Conservation (phyloP, 2,329 filamentous ascomycete genomes). For the Nakataea oryzae region DNA sequence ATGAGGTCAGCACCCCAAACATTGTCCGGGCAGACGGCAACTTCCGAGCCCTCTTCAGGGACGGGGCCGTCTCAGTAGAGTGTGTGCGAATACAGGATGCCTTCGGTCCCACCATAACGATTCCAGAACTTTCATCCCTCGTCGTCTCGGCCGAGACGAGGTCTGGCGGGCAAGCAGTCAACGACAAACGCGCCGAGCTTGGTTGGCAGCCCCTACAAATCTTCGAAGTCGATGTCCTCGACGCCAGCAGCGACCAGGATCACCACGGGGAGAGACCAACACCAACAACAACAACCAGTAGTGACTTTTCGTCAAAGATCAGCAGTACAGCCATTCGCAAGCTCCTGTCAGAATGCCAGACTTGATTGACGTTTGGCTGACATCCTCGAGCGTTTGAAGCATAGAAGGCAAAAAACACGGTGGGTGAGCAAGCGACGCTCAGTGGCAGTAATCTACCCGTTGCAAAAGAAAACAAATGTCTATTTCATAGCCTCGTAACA, state of each 20-base stretch:
- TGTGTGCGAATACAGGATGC: slow-evolving; percentile 81
- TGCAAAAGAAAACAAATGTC: neutral
- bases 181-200: slow-evolving; percentile 65
- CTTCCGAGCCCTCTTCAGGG: slow-evolving; percentile 46
- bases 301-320: slow-evolving; percentile 71
- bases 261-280: slow-evolving; percentile 7
- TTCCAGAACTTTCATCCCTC: slow-evolving; percentile 66
- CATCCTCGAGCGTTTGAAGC: neutral
- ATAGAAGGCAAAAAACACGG: neutral
- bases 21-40: slow-evolving; percentile 26
- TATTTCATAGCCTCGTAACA: neutral
- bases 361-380: neutral
- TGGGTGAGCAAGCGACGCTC: neutral
- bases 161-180: slow-evolving; percentile 73
- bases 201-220: slow-evolving; percentile 69
- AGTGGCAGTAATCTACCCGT: neutral
- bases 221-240: slow-evolving; percentile 84
- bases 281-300: slow-evolving; percentile 29
- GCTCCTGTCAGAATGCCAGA: slow-evolving; percentile 24
- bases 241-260: slow-evolving; percentile 31
- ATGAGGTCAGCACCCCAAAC: slow-evolving; percentile 12
- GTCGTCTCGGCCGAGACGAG: slow-evolving; percentile 85
- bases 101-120: slow-evolving; percentile 83
- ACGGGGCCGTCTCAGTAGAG: slow-evolving; percentile 53
- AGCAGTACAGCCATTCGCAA: slow-evolving; percentile 79